Base-by-base conservation (phyloP, 345 rosid species). In the Brassica rapa region DNA sequence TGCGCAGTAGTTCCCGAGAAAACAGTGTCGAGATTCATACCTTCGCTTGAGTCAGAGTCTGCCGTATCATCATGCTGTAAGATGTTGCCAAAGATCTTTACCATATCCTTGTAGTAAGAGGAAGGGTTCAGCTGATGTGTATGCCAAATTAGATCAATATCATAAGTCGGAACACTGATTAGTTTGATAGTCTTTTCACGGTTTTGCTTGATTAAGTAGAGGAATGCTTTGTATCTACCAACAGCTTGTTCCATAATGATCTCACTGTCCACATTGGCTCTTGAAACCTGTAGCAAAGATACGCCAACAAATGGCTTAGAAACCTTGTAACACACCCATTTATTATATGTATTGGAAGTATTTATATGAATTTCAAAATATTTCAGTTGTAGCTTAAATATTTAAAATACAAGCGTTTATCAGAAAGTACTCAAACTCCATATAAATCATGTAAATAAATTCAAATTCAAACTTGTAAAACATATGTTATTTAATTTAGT, bases 141-240 rank as follows among this genome's bases (percentile, higher is more conserved):
- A 67, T 93, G 98, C 97, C 98, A 93, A 23, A 91, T 89, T 59
- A 93, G 93, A 85, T 95, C 98, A 73, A 95, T 70, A 84, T 95
- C 98, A 66, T 95, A 93, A 71, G 99, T 95, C 30, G 99, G 99
- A 61, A 93, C 99, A 78, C 91, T 86, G 74, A 93, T 90, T 46
- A 81, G 78, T 24, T 68, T 86, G 8, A 88, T 53, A 10, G 93
- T 89, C 9, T 37, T 87, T 84, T 95, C 92, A 74, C 60, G 11
- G 87, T 89, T 95, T 81, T 86, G 83, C 84, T 86, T 87, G 72
- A 93, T 95, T 79, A 93, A 81, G 76, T 93, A 85, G 66, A 95
- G 84, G 84, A 95, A 95, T 4, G 98, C 99, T 86, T 87, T 93
- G 68, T 95, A 93, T 83, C 99, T 87, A 77, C 90, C 90, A 74